These are phyloP conservation scores for Scheffersomyces cryptocercus DNA, from an alignment of 1,139 yeast genomes.

Conservation along the genomic window DNA sequence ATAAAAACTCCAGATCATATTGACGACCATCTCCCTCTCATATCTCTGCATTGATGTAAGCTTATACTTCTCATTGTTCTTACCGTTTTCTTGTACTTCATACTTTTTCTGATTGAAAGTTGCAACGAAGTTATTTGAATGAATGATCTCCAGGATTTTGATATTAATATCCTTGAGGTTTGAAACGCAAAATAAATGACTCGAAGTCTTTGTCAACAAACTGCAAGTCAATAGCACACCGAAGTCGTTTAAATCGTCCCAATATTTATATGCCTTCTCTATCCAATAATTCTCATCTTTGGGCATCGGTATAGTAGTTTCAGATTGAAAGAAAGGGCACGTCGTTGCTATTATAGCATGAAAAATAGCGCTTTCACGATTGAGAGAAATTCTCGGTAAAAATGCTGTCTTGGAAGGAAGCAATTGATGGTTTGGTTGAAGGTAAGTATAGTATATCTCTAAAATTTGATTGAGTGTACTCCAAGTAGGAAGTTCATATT, in stretches of 20 bases:
- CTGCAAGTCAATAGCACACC: slow-evolving; percentile 24
- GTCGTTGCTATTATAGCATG: slow-evolving; percentile 50
- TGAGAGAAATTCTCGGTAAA: slow-evolving; percentile 31
- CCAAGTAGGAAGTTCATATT: slow-evolving; percentile 47
- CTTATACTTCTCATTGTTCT: neutral
- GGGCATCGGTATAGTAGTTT: slow-evolving; percentile 8
- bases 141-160: slow-evolving; percentile 25
- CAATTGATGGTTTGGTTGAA: slow-evolving; percentile 47
- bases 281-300: slow-evolving; percentile 43
- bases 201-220: slow-evolving; percentile 18
- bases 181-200: slow-evolving; percentile 12
- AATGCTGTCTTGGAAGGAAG: slow-evolving; percentile 44
- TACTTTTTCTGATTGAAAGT: slow-evolving; percentile 11
- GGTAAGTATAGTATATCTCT: slow-evolving; percentile 49
- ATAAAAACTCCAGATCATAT: slow-evolving; percentile 47
- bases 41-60: slow-evolving; percentile 28
- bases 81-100: neutral
- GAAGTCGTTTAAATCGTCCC: slow-evolving; percentile 34
- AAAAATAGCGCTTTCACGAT: slow-evolving; percentile 39
- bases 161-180: slow-evolving; percentile 9
- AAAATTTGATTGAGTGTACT: slow-evolving; percentile 34
- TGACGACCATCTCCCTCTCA: slow-evolving; percentile 36
- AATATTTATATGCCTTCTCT: slow-evolving; percentile 29
- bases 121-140: slow-evolving; percentile 23
- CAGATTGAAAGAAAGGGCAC: slow-evolving; percentile 22